Conservation (phyloP, 345 rosid genomes). For the Lumnitzera racemosa region DNA sequence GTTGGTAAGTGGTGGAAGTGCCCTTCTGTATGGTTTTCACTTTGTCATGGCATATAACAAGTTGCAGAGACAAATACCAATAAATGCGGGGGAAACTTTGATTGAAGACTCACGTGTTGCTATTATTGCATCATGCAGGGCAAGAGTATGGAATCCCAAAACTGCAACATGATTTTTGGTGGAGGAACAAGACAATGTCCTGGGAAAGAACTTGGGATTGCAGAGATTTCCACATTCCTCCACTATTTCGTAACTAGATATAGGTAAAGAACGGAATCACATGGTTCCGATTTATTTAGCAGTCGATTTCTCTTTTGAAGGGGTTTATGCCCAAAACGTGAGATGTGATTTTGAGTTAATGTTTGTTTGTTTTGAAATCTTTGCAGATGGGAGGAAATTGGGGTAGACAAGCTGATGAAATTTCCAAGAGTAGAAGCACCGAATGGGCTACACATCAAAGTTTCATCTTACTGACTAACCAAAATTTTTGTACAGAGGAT, state of each 20-base stretch:
- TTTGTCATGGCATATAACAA: too few species aligned
- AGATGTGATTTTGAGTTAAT: background rate
- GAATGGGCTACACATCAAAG: conserved; percentile 73
- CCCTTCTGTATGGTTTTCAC: background rate
- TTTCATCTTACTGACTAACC: conserved; percentile 37
- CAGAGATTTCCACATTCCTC: conserved; percentile 79
- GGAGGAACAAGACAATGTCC: conserved; percentile 92
- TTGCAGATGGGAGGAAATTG: conserved; percentile 90
- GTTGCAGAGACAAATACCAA: too few species aligned
- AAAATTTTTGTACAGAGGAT: conserved; percentile 15
- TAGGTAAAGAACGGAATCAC: conserved; percentile 25
- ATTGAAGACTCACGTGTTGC: too few species aligned
- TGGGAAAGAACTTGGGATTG: conserved; percentile 88
- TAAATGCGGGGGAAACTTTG: background rate
- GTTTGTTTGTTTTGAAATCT: background rate
- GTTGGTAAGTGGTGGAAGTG: conserved; percentile 36
- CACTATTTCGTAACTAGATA: conserved; percentile 88
- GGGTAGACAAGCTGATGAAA: conserved; percentile 55
- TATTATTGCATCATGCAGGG: conserved; percentile 37
- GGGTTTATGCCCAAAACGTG: too few species aligned
- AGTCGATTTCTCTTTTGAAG: too few species aligned
- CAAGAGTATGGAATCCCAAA: conserved; percentile 51
- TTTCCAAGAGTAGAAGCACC: conserved; percentile 97
- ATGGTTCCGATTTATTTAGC: background rate
- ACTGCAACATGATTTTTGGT: conserved; percentile 61